Evolutionary conservation across 257 asterid species (phyloP).

Genomic region (Lavandula angustifolia): DNA sequence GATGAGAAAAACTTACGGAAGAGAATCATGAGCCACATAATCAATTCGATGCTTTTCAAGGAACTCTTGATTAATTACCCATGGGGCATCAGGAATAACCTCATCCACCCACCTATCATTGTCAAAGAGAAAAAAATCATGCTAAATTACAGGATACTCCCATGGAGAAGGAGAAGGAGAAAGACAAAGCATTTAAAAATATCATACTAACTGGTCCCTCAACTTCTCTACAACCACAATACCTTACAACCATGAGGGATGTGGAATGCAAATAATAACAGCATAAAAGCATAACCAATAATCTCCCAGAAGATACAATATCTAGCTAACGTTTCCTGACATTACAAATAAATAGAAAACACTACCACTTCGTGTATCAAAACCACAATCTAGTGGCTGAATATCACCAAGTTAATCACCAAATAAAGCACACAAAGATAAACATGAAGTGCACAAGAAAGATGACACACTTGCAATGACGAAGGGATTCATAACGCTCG

Average conservation of each 20-base stretch:
- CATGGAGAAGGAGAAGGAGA: constrained; percentile 13
- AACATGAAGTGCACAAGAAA: background rate
- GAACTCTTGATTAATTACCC: constrained; percentile 76
- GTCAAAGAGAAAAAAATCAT: constrained; percentile 25
- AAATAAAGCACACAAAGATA: background rate
- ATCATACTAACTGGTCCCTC: constrained; percentile 5
- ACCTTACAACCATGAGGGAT: background rate
- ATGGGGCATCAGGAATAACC: constrained; percentile 86
- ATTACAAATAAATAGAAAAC: constrained; percentile 8
- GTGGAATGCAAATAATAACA: background rate
- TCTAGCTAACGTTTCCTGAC: background rate
- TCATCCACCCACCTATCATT: constrained; percentile 89
- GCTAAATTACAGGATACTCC: constrained; percentile 4
- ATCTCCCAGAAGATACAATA: constrained; percentile 1
- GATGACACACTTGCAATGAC: constrained; percentile 65
- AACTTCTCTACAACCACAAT: constrained; percentile 13
- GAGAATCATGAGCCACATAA: constrained; percentile 83
- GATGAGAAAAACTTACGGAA: constrained; percentile 63
- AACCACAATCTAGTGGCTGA: background rate
- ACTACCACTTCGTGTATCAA: background rate
- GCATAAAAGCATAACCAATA: constrained; percentile 2
- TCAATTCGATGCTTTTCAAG: constrained; percentile 73
- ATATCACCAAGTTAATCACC: background rate
- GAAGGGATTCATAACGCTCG: constrained; percentile 79
- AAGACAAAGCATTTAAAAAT: background rate